phyloP scores from a whole-genome alignment of 225 moss, liverwort and hornwort genomes.

The Straminergon stramineum region DNA sequence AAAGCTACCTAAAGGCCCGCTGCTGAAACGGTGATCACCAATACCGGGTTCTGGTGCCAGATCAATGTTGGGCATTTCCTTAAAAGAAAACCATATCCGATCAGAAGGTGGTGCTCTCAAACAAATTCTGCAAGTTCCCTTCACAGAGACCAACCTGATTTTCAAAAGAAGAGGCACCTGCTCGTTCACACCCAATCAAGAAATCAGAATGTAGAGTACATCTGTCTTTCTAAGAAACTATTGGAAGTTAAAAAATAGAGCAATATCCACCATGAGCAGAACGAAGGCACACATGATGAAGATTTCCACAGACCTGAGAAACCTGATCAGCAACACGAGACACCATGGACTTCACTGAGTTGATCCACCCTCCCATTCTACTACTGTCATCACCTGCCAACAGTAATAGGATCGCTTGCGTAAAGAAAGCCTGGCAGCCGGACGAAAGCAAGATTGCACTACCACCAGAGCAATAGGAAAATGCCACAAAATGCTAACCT shows the following conservation, averaged over 20 bases:
- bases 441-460: background rate
- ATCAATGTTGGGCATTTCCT: slow-evolving; percentile 64
- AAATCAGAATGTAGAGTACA: background rate
- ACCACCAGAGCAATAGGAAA: background rate
- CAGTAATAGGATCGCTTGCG: background rate
- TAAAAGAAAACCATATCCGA: slow-evolving; percentile 92
- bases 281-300: background rate
- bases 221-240: background rate
- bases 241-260: background rate
- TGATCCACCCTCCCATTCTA: slow-evolving; percentile 70
- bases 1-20: slow-evolving; percentile 63
- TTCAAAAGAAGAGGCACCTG: slow-evolving; percentile 92
- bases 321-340: slow-evolving; percentile 93
- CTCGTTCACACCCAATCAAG: slow-evolving; percentile 1
- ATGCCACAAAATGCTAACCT: background rate
- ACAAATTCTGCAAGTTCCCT: slow-evolving; percentile 68
- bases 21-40: slow-evolving; percentile 79
- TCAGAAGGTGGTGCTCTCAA: slow-evolving; percentile 91
- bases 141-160: slow-evolving; percentile 69
- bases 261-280: background rate
- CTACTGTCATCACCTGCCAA: slow-evolving; percentile 54
- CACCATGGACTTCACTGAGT: slow-evolving; percentile 73
- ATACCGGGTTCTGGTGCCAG: slow-evolving; percentile 80
- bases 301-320: slow-evolving; percentile 61
- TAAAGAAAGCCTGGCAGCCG: background rate